Percentiles rank a stretch among this genome's conserved stretches.
phyloP scores from a whole-genome alignment of 768 basidiomycete genomes.

The Cyathus striatus region DNA sequence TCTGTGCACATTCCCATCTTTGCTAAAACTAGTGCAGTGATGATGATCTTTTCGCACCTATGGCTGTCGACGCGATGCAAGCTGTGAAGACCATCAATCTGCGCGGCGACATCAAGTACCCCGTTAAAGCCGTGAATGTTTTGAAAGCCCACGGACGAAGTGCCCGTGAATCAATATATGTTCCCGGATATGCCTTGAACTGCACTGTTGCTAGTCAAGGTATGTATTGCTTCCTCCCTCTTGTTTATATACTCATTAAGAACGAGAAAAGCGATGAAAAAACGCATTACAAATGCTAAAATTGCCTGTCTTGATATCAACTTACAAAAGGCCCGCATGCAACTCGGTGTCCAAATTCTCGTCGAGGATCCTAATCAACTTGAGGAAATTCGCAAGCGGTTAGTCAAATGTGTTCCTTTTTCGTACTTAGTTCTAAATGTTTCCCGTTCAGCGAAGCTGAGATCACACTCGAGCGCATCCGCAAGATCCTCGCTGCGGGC shows the following conservation, averaged over 20 bases:
- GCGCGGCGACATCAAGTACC: constrained; percentile 96
- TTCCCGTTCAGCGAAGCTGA: constrained; percentile 79
- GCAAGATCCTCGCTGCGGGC: constrained; percentile 92
- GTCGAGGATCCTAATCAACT: constrained; percentile 95
- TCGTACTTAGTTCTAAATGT: constrained; percentile 3
- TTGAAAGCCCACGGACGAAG: constrained; percentile 97
- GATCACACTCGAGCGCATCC: constrained; percentile 91
- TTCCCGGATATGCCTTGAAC: constrained; percentile 96
- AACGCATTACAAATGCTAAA: constrained; percentile 86
- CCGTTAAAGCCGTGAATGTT: constrained; percentile 98
- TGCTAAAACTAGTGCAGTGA: constrained; percentile 50
- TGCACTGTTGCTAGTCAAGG: constrained; percentile 99
- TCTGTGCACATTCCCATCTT: neutral
- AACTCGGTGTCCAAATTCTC: constrained; percentile 94
- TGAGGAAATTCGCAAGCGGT: constrained; percentile 94
- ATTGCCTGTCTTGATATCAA: constrained; percentile 99
- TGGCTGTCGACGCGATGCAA: constrained; percentile 98
- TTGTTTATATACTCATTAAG: too few relatives aligned
- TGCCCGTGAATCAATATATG: constrained; percentile 90
- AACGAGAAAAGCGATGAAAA: constrained; percentile 90
- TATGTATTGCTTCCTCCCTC: too few relatives aligned
- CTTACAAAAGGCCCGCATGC: constrained; percentile 94
- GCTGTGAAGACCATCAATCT: constrained; percentile 93
- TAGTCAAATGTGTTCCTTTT: constrained; percentile 12
- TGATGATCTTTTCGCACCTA: constrained; percentile 95